A percentile compares a stretch with the other conserved stretches of the same genome.
Evolutionary conservation across 2,329 filamentous ascomycete genomes (phyloP).

Genomic region (Dothideomycetidae sp.): DNA sequence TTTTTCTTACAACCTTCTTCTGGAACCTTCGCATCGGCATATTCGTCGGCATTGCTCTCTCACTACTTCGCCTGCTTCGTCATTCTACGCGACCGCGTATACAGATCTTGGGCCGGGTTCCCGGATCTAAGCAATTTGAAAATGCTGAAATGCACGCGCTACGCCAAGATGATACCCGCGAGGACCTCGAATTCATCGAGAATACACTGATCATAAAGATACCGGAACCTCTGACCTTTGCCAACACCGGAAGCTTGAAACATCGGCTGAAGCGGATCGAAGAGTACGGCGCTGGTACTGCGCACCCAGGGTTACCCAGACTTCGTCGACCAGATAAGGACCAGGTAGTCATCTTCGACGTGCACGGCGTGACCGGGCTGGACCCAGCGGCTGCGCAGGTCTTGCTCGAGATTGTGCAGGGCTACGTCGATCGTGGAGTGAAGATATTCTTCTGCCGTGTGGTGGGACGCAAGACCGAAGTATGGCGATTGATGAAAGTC

Average conservation of each 20-base stretch:
- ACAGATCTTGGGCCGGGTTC: constrained; percentile 83
- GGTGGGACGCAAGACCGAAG: constrained; percentile 34
- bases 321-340: constrained; percentile 68
- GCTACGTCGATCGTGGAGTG: constrained; percentile 63
- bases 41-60: constrained; percentile 82
- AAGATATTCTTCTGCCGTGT: constrained; percentile 59
- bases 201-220: constrained; percentile 95
- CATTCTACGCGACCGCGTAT: constrained; percentile 88
- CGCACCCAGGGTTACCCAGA: constrained; percentile 76
- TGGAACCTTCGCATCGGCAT: constrained; percentile 91
- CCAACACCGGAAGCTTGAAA: constrained; percentile 78
- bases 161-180: constrained; percentile 12
- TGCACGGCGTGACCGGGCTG: constrained; percentile 89
- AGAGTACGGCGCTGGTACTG: constrained; percentile 70
- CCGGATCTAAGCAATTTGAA: constrained; percentile 65
- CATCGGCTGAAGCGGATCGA: constrained; percentile 70
- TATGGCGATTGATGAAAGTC: constrained; percentile 59
- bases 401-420: constrained; percentile 71
- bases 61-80: constrained; percentile 74
- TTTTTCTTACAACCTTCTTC: constrained; percentile 84
- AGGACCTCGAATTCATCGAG: constrained; percentile 66
- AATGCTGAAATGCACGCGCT: constrained; percentile 55
- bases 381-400: constrained; percentile 92
- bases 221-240: constrained; percentile 88
- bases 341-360: constrained; percentile 87